Evolutionary conservation across 129 eudicot genomes (phyloP).

Genomic region (Flaveria sonorensis): DNA sequence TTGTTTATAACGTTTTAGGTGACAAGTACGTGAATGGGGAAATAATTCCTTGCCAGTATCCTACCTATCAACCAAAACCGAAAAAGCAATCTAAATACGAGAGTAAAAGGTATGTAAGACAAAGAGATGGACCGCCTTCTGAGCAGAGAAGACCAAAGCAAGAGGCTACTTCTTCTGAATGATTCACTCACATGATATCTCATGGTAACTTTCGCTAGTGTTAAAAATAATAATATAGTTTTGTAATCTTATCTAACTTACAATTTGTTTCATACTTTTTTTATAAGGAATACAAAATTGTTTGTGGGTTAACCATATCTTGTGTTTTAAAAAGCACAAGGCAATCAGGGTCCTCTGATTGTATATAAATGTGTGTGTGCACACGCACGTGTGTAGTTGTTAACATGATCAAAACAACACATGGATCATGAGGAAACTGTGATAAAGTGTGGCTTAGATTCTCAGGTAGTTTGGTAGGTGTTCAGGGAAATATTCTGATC

Average conservation of each 20-base stretch:
- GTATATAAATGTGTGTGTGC: background rate
- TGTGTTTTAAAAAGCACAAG: too few species aligned
- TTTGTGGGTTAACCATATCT: too few species aligned
- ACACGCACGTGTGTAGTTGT: background rate
- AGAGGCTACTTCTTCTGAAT: conserved; percentile 60
- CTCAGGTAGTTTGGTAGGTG: too few species aligned
- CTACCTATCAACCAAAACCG: conserved; percentile 94
- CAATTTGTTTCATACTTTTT: background rate
- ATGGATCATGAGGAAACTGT: too few species aligned
- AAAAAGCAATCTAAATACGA: conserved; percentile 59
- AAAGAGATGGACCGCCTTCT: conserved; percentile 91
- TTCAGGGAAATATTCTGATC: too few species aligned
- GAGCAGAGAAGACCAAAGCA: conserved; percentile 59
- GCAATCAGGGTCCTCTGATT: too few species aligned
- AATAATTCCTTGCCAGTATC: conserved; percentile 93
- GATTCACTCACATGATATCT: conserved; percentile 38
- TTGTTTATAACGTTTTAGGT: conserved; percentile 44
- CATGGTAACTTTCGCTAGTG: conserved; percentile 11
- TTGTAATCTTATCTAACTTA: background rate
- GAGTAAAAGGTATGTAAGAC: conserved; percentile 85
- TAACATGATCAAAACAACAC: too few species aligned
- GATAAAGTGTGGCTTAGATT: too few species aligned
- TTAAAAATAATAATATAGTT: background rate
- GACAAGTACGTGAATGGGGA: conserved; percentile 94
- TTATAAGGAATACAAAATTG: background rate